phyloP scores from a whole-genome alignment of 1,284 basidiomycete genomes.

The Cryptococcus jaspeensis region DNA sequence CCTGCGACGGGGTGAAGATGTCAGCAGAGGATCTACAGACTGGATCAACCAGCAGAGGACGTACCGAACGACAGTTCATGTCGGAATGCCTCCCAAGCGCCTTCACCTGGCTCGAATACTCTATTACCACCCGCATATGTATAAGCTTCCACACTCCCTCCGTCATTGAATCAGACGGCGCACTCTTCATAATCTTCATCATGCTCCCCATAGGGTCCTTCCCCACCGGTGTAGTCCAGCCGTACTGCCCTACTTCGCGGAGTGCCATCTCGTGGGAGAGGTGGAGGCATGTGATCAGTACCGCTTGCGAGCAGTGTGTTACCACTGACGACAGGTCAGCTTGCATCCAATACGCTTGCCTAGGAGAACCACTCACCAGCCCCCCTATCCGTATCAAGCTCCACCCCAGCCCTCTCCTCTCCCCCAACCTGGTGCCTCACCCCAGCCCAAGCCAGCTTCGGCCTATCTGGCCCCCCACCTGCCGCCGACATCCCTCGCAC shows the following conservation, averaged over 20 bases:
- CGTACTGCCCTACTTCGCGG: slow-evolving; percentile 35
- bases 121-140: slow-evolving; percentile 7
- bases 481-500: background rate
- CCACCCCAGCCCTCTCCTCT: slow-evolving; percentile 6
- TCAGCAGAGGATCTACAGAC: background rate
- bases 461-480: background rate
- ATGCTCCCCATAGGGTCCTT: slow-evolving; percentile 39
- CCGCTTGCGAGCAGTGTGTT: slow-evolving; percentile 33
- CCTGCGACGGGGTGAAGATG: slow-evolving; percentile 12
- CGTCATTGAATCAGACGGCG: slow-evolving; percentile 8
- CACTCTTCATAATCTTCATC: slow-evolving; percentile 39
- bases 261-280: slow-evolving; percentile 34
- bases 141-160: background rate
- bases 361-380: background rate
- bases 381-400: slow-evolving; percentile 1
- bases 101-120: slow-evolving; percentile 20
- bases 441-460: slow-evolving; percentile 30
- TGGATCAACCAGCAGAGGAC: background rate
- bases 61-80: slow-evolving; percentile 16
- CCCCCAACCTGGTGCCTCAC: slow-evolving; percentile 23
- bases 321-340: slow-evolving; percentile 1
- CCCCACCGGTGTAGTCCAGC: slow-evolving; percentile 27
- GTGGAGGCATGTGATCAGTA: slow-evolving; percentile 37
- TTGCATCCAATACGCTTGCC: background rate
- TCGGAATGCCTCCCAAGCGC: slow-evolving; percentile 8